Base-by-base conservation (phyloP, 2,329 filamentous ascomycete genomes). In the Karstenula rhodostoma region DNA sequence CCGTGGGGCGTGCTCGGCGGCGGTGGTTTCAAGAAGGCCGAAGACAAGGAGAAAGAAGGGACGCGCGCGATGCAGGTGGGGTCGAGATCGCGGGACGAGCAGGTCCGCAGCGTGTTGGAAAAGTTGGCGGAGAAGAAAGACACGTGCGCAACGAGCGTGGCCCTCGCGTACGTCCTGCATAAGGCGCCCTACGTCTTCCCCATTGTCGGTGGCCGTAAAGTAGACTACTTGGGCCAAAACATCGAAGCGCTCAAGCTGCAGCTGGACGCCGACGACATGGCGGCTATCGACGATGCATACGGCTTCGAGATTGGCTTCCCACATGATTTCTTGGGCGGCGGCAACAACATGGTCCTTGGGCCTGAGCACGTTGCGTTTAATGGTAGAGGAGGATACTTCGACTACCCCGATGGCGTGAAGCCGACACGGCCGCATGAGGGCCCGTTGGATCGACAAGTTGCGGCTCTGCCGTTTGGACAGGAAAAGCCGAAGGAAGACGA, bases 101-200 rank as follows among this genome's bases (percentile, higher is more conserved):
- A 81, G 56, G 80, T 88, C 35, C 86, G 84, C 53, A 82, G 80
- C 29, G 86, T 86, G 0, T 81, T 93, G 0, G 87, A 85, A 27
- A 82, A 86, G 66, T 83, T 91, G 8, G 87, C 86, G 0, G 81
- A 82, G 8, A 79, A 83, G 60, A 85, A 88, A 66, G 83, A 84
- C 1, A 79, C 81, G 8, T 79, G 82, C 42, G 80, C 90, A 40
- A 86, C 86, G 6, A 83, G 84, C 40, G 78, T 91, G 35, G 90
- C 90, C 9, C 77, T 93, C 25, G 90, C 90, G 2, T 93, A 93
- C 70, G 87, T 93, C 15, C 85, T 91, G 83, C 84, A 87, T 65
- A 92, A 93, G 78, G 81, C 88, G 0, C 86, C 89, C 0, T 87
- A 91, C 68, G 88, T 93, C 13, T 92, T 91, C 71, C 91, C 91